phyloP scores from a whole-genome alignment of 2,329 filamentous ascomycete species.

The Mycosphaerella sp. region DNA sequence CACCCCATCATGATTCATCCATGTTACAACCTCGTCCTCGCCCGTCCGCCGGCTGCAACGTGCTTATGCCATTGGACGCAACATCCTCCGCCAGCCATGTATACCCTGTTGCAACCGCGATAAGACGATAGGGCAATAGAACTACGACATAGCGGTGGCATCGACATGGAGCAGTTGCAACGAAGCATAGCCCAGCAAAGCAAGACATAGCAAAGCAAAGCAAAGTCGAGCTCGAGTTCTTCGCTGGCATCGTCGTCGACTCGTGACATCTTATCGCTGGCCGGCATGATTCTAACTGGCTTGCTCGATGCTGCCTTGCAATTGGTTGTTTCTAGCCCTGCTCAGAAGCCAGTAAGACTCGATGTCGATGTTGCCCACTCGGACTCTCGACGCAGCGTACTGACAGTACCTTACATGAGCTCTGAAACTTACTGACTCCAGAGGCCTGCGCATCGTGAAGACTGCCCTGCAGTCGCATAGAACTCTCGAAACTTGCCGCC shows the following conservation, averaged over 20 bases:
- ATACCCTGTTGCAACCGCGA: neutral
- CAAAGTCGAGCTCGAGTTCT: neutral
- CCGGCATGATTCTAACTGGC: neutral
- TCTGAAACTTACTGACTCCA: no score
- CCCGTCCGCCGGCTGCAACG: slow-evolving; percentile 9
- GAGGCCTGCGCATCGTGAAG: neutral
- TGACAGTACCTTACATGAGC: no score
- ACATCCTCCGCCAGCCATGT: neutral
- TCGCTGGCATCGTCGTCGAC: slow-evolving; percentile 3
- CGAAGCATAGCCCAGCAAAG: slow-evolving; percentile 1
- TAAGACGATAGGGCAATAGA: slow-evolving; percentile 13
- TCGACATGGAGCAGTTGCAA: slow-evolving; percentile 11
- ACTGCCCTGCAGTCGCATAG: neutral
- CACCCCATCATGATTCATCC: neutral
- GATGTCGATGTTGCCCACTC: neutral
- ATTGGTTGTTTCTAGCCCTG: neutral
- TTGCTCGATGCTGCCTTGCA: neutral
- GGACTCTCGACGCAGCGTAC: no score
- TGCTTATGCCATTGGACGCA: slow-evolving; percentile 15
- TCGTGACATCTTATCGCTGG: slow-evolving; percentile 16
- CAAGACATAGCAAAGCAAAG: slow-evolving; percentile 7
- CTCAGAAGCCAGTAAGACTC: neutral
- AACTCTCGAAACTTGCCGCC: neutral
- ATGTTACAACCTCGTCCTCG: slow-evolving; percentile 1
- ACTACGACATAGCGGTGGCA: neutral